phyloP scores from a whole-genome alignment of 2,329 filamentous ascomycete species.

The Calonectria crousiana region DNA sequence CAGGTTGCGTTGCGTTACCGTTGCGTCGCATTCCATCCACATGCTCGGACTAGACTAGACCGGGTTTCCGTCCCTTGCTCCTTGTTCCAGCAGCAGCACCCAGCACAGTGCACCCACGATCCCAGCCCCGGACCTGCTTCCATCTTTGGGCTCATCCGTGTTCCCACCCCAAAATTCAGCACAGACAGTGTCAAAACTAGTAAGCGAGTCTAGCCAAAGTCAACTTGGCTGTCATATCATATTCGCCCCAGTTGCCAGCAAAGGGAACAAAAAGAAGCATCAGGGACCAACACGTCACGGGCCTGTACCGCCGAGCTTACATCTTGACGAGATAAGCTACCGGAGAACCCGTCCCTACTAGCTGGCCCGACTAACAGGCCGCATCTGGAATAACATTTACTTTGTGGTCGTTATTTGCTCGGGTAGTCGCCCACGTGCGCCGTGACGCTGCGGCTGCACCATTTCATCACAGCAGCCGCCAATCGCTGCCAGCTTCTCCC shows the following conservation, averaged over 20 bases:
- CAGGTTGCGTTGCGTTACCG: conserved; percentile 9
- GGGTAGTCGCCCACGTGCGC: conserved; percentile 40
- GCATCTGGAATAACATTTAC: conserved; percentile 20
- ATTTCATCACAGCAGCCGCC: conserved; percentile 42
- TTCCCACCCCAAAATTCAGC: conserved; percentile 15
- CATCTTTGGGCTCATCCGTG: conserved; percentile 17
- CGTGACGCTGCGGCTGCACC: conserved; percentile 38
- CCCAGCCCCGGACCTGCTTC: conserved; percentile 18
- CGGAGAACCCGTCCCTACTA: not conserved
- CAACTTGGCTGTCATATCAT: conserved; percentile 10
- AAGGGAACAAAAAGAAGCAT: not conserved
- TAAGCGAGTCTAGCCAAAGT: conserved; percentile 14
- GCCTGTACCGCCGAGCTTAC: not conserved
- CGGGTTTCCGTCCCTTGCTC: conserved; percentile 8
- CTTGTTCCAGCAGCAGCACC: not conserved
- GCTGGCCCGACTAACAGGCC: conserved; percentile 24
- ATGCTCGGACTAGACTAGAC: conserved; percentile 8
- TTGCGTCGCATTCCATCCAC: conserved; percentile 20
- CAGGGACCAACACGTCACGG: not conserved
- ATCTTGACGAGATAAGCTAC: conserved; percentile 8
- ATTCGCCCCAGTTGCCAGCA: not conserved
- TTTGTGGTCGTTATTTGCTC: conserved; percentile 23
- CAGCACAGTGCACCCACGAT: not conserved
- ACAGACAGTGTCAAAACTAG: conserved; percentile 6
- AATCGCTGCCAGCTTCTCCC: conserved; percentile 41